Conservation (phyloP, 345 rosid species). For the Microthlaspi erraticum region DNA sequence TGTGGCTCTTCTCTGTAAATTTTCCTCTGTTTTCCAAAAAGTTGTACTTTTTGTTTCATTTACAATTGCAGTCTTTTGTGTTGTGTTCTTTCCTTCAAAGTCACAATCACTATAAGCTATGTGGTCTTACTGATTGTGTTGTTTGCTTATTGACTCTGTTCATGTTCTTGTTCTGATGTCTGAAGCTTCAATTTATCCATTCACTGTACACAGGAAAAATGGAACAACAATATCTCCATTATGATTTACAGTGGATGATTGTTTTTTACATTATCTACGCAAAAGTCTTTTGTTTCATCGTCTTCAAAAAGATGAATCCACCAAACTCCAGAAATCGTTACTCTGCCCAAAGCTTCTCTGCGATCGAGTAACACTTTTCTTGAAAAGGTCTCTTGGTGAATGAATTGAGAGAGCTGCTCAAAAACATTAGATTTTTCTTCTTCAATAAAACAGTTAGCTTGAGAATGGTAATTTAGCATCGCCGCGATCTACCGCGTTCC, state of each 20-base stretch:
- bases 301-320: slow-evolving; percentile 30
- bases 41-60: background rate
- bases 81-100: background rate
- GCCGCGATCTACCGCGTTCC: slow-evolving; percentile 74
- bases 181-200: background rate
- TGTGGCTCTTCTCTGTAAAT: slow-evolving; percentile 68
- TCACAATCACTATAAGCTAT: background rate
- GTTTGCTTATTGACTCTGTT: background rate
- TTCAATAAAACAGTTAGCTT: slow-evolving; percentile 35
- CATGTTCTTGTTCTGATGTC: background rate
- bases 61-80: background rate
- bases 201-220: slow-evolving; percentile 56
- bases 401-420: slow-evolving; percentile 22
- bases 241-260: slow-evolving; percentile 40
- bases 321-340: background rate
- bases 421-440: slow-evolving; percentile 34
- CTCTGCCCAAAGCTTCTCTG: slow-evolving; percentile 30
- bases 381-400: slow-evolving; percentile 20
- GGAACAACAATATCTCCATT: slow-evolving; percentile 26
- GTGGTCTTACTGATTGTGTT: background rate
- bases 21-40: background rate
- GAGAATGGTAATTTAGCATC: slow-evolving; percentile 68
- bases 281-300: slow-evolving; percentile 39
- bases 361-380: slow-evolving; percentile 11
- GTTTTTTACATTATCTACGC: background rate